Evolutionary conservation across 2,329 filamentous ascomycete genomes (phyloP).

Genomic region (Zymoseptoria crescenta): DNA sequence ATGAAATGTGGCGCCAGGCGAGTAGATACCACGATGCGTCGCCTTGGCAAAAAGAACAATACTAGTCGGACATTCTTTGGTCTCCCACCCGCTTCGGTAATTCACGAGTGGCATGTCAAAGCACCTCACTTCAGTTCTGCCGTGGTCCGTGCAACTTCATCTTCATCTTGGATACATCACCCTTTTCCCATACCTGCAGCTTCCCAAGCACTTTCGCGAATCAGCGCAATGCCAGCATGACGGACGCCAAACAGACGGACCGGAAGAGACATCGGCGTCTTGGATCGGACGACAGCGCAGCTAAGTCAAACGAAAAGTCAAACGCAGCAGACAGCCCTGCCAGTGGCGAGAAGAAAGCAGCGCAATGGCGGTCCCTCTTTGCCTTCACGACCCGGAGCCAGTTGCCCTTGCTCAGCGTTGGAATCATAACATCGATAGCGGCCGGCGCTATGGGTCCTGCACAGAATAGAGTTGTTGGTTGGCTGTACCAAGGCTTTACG

Average conservation of each 20-base stretch:
- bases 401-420: constrained; percentile 45
- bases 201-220: background rate
- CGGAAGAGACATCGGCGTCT: constrained; percentile 10
- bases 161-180: constrained; percentile 2
- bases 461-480: constrained; percentile 64
- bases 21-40: constrained; percentile 11
- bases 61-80: constrained; percentile 24
- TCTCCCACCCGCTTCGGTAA: constrained; percentile 6
- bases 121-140: constrained; percentile 10
- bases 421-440: constrained; percentile 48
- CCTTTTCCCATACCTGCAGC: background rate
- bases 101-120: constrained; percentile 5
- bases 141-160: constrained; percentile 12
- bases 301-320: constrained; percentile 6
- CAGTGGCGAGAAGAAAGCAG: constrained; percentile 11
- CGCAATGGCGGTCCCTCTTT: constrained; percentile 55
- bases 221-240: background rate
- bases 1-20: background rate
- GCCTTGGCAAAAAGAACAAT: constrained; percentile 25
- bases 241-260: background rate
- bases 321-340: background rate
- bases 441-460: constrained; percentile 57
- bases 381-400: constrained; percentile 61
- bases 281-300: constrained; percentile 11
- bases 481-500: constrained; percentile 65